These are phyloP conservation scores for Penicillium coffeae DNA, from an alignment of 495 filamentous ascomycete species.

Conservation along the genomic window DNA sequence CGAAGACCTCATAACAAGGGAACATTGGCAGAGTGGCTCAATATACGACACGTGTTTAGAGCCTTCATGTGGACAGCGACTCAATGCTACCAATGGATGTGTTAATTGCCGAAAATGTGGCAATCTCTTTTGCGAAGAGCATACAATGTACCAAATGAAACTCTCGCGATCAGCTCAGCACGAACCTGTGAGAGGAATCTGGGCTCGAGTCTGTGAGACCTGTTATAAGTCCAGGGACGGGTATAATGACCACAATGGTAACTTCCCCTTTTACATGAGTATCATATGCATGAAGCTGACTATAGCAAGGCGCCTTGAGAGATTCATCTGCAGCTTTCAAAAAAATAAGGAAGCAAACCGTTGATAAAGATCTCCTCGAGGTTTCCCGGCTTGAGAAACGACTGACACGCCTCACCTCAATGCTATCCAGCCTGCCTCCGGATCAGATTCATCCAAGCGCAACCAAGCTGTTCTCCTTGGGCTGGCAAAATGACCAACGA, in stretches of 20 bases:
- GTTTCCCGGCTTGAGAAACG: conserved; percentile 86
- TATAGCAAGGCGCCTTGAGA: conserved; percentile 47
- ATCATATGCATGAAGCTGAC: conserved; percentile 11
- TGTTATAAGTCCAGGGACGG: conserved; percentile 96
- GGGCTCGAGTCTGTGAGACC: conserved; percentile 95
- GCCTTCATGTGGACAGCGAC: conserved; percentile 73
- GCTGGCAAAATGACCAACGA: conserved; percentile 60
- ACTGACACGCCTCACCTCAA: conserved; percentile 81
- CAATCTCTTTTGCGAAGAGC: conserved; percentile 91
- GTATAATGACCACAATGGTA: conserved; percentile 84
- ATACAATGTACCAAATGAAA: conserved; percentile 99
- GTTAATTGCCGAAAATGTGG: conserved; percentile 94
- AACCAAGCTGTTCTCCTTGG: conserved; percentile 54
- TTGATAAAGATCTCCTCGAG: conserved; percentile 82
- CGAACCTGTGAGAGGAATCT: conserved; percentile 87
- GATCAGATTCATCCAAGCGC: conserved; percentile 49
- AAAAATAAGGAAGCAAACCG: conserved; percentile 63
- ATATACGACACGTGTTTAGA: conserved; percentile 81
- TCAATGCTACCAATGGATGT: conserved; percentile 74
- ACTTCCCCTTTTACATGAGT: background rate
- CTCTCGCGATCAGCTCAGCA: conserved; percentile 83
- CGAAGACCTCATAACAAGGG: conserved; percentile 80
- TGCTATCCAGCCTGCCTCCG: conserved; percentile 67
- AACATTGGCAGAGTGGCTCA: conserved; percentile 80
- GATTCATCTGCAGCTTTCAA: conserved; percentile 70